Evolutionary conservation across 495 filamentous ascomycete species (phyloP).

Genomic region (Zalerion maritima): DNA sequence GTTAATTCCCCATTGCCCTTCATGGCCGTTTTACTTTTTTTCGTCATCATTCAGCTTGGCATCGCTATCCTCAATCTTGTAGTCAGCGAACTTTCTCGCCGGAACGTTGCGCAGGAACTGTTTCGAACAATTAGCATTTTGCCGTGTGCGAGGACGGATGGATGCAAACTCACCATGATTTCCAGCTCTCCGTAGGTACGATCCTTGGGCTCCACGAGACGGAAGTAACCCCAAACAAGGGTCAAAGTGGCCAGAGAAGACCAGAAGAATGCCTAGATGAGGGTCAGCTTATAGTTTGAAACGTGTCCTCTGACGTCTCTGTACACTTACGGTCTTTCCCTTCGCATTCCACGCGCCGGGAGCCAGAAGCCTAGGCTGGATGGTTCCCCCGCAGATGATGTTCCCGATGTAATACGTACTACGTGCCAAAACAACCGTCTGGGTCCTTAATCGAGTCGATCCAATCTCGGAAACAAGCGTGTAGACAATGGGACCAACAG

Average conservation of each 20-base stretch:
- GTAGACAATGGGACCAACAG: constrained; percentile 28
- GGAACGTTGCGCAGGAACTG: too few relatives aligned
- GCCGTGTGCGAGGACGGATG: too few relatives aligned
- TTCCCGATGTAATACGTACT: constrained; percentile 18
- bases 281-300: background rate
- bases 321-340: constrained; percentile 18
- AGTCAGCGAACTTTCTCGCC: too few relatives aligned
- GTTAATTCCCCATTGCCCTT: too few relatives aligned
- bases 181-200: constrained; percentile 33
- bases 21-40: too few relatives aligned
- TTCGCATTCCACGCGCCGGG: constrained; percentile 25
- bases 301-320: background rate
- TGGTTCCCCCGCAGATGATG: constrained; percentile 17
- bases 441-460: constrained; percentile 22
- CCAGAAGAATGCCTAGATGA: constrained; percentile 20
- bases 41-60: too few relatives aligned
- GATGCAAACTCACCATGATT: too few relatives aligned
- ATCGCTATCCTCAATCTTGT: too few relatives aligned
- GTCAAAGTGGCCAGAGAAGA: constrained; percentile 11
- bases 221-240: constrained; percentile 23
- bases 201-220: constrained; percentile 24
- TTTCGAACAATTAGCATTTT: too few relatives aligned
- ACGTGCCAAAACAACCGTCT: constrained; percentile 24
- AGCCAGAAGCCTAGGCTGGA: constrained; percentile 24
- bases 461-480: constrained; percentile 21